Base-by-base conservation (phyloP, 2,329 filamentous ascomycete genomes). In the Colletotrichum sp. region DNA sequence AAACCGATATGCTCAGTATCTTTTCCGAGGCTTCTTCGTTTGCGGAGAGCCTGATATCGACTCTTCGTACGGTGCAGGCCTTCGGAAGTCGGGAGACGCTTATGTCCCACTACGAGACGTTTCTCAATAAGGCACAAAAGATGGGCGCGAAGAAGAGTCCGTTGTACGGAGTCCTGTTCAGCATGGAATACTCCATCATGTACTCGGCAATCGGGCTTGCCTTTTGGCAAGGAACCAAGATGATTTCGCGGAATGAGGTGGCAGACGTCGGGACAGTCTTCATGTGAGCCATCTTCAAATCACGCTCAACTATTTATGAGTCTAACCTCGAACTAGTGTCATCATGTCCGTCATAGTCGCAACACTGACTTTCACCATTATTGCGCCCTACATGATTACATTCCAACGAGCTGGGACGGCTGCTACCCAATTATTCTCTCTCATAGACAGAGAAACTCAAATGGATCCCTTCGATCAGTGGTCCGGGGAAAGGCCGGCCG, bases 121-220 rank as follows among this genome's bases (percentile, higher is more conserved):
- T 57, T 57, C 52, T 57, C 52, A 57, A 26, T 12, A 57, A 57
- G 52, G 52, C 52, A 26, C 52, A 57, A 57, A 57, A 57, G 21
- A 57, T 57, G 52, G 52, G 52, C 12, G 52, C 52, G 16, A 81
- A 34, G 81, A 83, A 57, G 79, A 78, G 60, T 79, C 79, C 63
- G 72, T 82, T 71, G 80, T 83, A 70, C 7, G 71, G 75, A 4
- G 14, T 57, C 6, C n/a, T 78, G 83, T 28, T 84, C 86, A 76
- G 83, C 84, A 7, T 83, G 83, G 16, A 86, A 81, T 78, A 78
- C 63, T 12, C 92, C 94, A 79, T 79, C 43, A 61, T 77, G 24
- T 79, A 71, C 39, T 66, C 72, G 5, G 77, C 66, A n/a, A 78
- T 77, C 30, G 78, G 74, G 4, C 72, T 79, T 32, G 75, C 74